Conservation (phyloP, 139 green algal species). For the Nannochloris sp. region DNA sequence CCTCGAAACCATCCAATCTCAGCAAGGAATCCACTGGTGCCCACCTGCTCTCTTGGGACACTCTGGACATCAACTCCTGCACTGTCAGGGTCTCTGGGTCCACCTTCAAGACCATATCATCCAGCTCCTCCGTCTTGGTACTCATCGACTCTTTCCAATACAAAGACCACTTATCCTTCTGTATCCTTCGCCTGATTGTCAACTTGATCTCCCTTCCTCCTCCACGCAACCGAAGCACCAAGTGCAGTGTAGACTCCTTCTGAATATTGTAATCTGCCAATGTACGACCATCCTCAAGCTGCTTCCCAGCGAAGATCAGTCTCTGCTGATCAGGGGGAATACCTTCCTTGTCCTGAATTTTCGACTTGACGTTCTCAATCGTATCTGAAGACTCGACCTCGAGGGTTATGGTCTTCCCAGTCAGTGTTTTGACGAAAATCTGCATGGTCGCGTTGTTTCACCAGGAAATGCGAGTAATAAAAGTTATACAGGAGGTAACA, state of each 20-base stretch:
- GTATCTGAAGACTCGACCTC: slow-evolving; percentile 75
- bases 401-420: slow-evolving; percentile 88
- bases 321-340: slow-evolving; percentile 95
- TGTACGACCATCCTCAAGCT: slow-evolving; percentile 93
- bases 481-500: neutral
- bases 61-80: slow-evolving; percentile 14
- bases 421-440: slow-evolving; percentile 82
- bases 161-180: slow-evolving; percentile 68
- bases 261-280: slow-evolving; percentile 98
- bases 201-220: slow-evolving; percentile 22
- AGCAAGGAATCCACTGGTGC: slow-evolving; percentile 14
- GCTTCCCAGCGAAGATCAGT: slow-evolving; percentile 96
- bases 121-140: slow-evolving; percentile 37
- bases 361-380: slow-evolving; percentile 89
- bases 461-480: neutral
- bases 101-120: slow-evolving; percentile 20
- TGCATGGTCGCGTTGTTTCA: slow-evolving; percentile 52
- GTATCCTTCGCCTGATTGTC: slow-evolving; percentile 53
- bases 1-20: slow-evolving; percentile 37
- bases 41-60: slow-evolving; percentile 22
- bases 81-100: slow-evolving; percentile 15
- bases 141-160: slow-evolving; percentile 79
- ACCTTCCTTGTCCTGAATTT: slow-evolving; percentile 95
- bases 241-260: slow-evolving; percentile 65
- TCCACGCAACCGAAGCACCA: slow-evolving; percentile 33